These are phyloP conservation scores for Mariannaea elegans DNA, from an alignment of 2,329 filamentous ascomycete species.

Conservation along the genomic window DNA sequence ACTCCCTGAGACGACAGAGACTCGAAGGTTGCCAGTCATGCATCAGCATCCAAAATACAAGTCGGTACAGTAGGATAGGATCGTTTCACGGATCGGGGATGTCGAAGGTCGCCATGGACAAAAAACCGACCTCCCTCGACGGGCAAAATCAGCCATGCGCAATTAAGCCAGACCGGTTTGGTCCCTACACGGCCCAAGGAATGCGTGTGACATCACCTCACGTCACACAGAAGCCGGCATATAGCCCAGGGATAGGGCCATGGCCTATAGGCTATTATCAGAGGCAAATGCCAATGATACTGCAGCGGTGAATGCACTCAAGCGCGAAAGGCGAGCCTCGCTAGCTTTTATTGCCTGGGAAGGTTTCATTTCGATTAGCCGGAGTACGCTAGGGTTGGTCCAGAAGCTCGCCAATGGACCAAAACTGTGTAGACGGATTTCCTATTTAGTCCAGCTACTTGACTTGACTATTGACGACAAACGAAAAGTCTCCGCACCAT, in stretches of 20 bases:
- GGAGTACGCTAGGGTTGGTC: conserved; percentile 26
- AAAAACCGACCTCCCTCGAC: neutral
- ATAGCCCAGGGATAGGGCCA: neutral
- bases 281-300: conserved; percentile 7
- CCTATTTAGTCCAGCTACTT: conserved; percentile 30
- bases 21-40: conserved; percentile 7
- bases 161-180: neutral
- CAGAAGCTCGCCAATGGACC: conserved; percentile 32
- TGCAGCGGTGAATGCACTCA: conserved; percentile 27
- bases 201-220: conserved; percentile 7
- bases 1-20: conserved; percentile 10
- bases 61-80: neutral
- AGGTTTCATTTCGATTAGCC: conserved; percentile 26
- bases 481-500: conserved; percentile 20
- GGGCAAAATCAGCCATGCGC: neutral
- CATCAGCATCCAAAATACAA: neutral
- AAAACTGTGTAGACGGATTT: conserved; percentile 37
- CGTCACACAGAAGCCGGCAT: conserved; percentile 29
- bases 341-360: conserved; percentile 17
- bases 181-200: neutral
- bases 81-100: neutral
- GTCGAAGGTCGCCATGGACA: neutral
- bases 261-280: neutral
- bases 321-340: conserved; percentile 25
- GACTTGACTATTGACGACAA: conserved; percentile 13